Base-by-base conservation (phyloP, 768 basidiomycete species). In the Hebeloma cylindrosporum region DNA sequence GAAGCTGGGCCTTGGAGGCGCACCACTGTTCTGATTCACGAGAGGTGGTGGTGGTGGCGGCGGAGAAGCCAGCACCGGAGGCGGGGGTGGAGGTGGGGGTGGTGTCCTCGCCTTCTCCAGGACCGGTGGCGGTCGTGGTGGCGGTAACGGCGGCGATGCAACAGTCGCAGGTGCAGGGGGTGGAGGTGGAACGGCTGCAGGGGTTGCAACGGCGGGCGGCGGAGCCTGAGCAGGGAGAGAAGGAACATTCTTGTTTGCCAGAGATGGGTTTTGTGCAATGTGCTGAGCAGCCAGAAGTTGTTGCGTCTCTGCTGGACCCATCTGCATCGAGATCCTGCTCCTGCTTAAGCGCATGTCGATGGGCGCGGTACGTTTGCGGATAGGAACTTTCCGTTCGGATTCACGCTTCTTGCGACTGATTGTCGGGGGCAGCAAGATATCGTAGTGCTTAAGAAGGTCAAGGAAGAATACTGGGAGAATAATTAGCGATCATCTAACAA, bases 301-400 rank as follows among this genome's bases (percentile, higher is more conserved):
- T 48, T 80, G 74, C 2, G 80, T 69, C 50, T 92, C 85, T 3
- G 77, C 76, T n/a, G n/a, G n/a, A 18, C 83, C 86, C 3, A 79
- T n/a, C n/a, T n/a, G n/a, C n/a, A n/a, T 75, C 2, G 87, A 85
- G 42, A 95, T 80, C 44, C 77, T 77, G 53, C 81, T 80, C 50
- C 93, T 77, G 53, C 85, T 91, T 63, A 91, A 74, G 35, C 93
- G 85, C 82, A 93, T 85, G 62, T 96, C 93, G 34, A 94, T 69
- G 0, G 85, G 84, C 0, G 87, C 85, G 2, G 93, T 95, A 42
- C 89, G 87, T 59, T 93, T 94, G 30, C 93, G 77, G 17, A 83
- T 60, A 9, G 90, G 93, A 33, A 88, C 73, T 48, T 83, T 88
- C 34, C 93, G 83, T 53, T 90, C 92, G 0, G 89, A 85, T 57